Evolutionary conservation across 2,329 filamentous ascomycete genomes (phyloP), one percentile per base, ranked within the genome.

Genomic region (Penicillium concentricum): DNA sequence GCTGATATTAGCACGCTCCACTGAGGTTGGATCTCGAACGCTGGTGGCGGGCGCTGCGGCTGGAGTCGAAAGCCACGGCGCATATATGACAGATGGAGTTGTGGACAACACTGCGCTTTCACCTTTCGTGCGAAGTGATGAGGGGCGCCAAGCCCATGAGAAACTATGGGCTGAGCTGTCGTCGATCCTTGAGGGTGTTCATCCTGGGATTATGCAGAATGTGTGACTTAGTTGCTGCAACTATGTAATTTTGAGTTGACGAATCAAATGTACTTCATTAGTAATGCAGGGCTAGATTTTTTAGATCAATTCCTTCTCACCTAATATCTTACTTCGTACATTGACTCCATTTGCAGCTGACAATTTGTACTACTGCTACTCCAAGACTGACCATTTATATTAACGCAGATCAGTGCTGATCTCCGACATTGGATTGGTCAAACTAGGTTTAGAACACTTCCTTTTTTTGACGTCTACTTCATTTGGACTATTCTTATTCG

Each of bases 21-120:
- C 77, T 0, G 82, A 84, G 68, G 72, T 75, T 3, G 81, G 82
- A 1, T 76, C 73, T 55, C 73, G 82, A 13, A 80, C 76, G 8
- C 62, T 79, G 35, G 71, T 80, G 5, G 67, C 69, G 8, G 77
- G 70, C 1, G 75, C 70, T 0, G 59, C 64, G 2, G 69, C 66
- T 0, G 79, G 80, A 1, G 43, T 60, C 6, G 77, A 79, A 56
- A 72, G 72, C 1, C 77, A 82, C 57, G 81, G 82, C 6, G 60
- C 76, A 54, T 83, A 81, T 56, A 72, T 82, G 65, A 67, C 62
- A 2, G 70, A 80, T 68, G 56, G 69, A 9, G 24, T 63, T 52
- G 66, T 73, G 16, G 56, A 62, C 7, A 67, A 67, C 8, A 47
- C 52, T 7, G 57, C 48, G 6, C 59, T 77, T 15, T 72, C 71